Evolutionary conservation across 2,329 filamentous ascomycete species (phyloP).

Genomic region (Scedosporium apiospermum): DNA sequence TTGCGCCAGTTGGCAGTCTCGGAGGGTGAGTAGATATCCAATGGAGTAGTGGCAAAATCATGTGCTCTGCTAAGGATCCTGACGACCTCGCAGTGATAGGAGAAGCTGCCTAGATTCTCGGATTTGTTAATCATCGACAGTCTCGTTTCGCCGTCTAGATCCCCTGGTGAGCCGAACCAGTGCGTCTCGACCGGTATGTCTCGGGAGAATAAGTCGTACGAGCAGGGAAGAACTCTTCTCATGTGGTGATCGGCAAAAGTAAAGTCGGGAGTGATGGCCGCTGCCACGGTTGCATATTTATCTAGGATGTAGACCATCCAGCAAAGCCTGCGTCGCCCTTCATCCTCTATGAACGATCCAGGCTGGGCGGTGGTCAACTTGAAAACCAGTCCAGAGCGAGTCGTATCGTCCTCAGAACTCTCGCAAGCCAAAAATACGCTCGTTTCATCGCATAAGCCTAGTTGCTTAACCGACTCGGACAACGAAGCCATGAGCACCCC

Average conservation of each 20-base stretch:
- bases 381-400: constrained; percentile 23
- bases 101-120: constrained; percentile 34
- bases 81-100: constrained; percentile 34
- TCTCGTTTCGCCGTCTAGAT: background rate
- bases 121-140: constrained; percentile 23
- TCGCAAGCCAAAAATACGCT: constrained; percentile 25
- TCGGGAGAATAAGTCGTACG: constrained; percentile 33
- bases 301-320: constrained; percentile 37
- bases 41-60: constrained; percentile 28
- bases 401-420: constrained; percentile 18
- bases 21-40: constrained; percentile 27
- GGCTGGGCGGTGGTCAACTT: constrained; percentile 24
- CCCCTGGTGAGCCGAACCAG: background rate
- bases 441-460: constrained; percentile 28
- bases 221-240: constrained; percentile 30
- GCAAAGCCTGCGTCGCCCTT: constrained; percentile 29
- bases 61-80: constrained; percentile 32
- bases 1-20: constrained; percentile 31
- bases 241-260: constrained; percentile 28
- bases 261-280: constrained; percentile 27
- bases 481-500: constrained; percentile 31
- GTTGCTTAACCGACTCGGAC: constrained; percentile 27
- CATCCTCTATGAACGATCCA: constrained; percentile 34
- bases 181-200: constrained; percentile 31
- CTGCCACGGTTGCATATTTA: constrained; percentile 32